phyloP scores from a whole-genome alignment of 2,329 filamentous ascomycete genomes.

The Ramularia endophylla region DNA sequence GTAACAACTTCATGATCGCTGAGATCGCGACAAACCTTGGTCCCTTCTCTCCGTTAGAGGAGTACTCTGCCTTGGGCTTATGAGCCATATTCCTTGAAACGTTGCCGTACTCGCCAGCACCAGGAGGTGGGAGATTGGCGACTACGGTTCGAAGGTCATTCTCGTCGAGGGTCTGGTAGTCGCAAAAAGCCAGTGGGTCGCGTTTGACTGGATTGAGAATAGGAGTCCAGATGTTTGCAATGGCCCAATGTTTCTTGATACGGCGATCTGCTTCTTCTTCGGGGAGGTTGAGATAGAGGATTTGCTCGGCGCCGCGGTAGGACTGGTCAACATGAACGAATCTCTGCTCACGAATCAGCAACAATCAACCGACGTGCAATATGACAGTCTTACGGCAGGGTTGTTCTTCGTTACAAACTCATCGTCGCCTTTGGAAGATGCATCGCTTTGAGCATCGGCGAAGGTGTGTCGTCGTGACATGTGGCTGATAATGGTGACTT shows the following conservation, averaged over 20 bases:
- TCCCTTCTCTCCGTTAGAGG: slow-evolving; percentile 9
- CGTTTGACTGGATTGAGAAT: slow-evolving; percentile 29
- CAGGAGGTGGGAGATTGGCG: slow-evolving; percentile 12
- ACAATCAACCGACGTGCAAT: too few relatives aligned
- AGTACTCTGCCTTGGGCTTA: slow-evolving; percentile 11
- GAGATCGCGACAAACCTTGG: too few relatives aligned
- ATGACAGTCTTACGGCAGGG: too few relatives aligned
- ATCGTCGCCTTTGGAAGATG: too few relatives aligned
- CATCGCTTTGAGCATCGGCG: too few relatives aligned
- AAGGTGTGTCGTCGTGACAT: too few relatives aligned
- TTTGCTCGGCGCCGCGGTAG: slow-evolving; percentile 1
- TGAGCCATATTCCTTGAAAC: slow-evolving; percentile 9
- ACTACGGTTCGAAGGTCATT: slow-evolving; percentile 51
- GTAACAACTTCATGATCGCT: too few relatives aligned
- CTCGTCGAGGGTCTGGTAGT: slow-evolving; percentile 13
- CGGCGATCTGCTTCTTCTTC: not conserved
- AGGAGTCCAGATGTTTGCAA: slow-evolving; percentile 43
- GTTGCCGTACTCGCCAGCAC: slow-evolving; percentile 13
- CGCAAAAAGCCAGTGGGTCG: slow-evolving; percentile 16
- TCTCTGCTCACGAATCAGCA: too few relatives aligned
- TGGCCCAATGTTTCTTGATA: slow-evolving; percentile 20
- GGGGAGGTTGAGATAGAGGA: not conserved
- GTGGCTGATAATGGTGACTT: too few relatives aligned
- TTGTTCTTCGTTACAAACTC: too few relatives aligned
- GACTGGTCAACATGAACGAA: slow-evolving; percentile 4